Evolutionary conservation across 768 basidiomycete species (phyloP).

Genomic region (Pholiota conissans): DNA sequence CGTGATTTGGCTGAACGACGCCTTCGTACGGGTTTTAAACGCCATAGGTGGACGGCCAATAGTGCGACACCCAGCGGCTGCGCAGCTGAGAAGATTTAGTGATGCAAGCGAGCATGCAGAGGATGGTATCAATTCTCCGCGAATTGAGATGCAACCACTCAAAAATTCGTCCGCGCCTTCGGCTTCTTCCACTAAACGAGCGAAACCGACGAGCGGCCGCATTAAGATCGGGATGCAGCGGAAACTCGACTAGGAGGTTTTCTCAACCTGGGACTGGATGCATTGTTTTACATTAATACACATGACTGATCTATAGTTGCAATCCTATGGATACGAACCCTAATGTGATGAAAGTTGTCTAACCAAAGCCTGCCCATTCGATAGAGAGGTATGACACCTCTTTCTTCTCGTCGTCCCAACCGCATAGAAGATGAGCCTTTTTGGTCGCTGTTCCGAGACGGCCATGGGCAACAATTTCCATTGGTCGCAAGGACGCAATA

Average conservation of each 20-base stretch:
- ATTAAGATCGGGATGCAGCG: conserved; percentile 39
- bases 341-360: conserved; percentile 12
- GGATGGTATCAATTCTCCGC: conserved; percentile 39
- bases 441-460: conserved; percentile 96
- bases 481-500: conserved; percentile 62
- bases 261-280: neutral
- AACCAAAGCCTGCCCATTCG: conserved; percentile 93
- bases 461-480: conserved; percentile 96
- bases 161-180: neutral
- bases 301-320: neutral
- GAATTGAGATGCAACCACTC: conserved; percentile 30
- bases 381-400: conserved; percentile 75
- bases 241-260: conserved; percentile 44
- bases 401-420: conserved; percentile 75
- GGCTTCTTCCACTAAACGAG: conserved; percentile 8
- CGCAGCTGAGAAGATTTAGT: conserved; percentile 34
- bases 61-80: conserved; percentile 13
- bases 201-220: conserved; percentile 24
- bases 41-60: conserved; percentile 42
- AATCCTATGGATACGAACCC: neutral
- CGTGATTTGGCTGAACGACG: conserved; percentile 76
- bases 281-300: conserved; percentile 3
- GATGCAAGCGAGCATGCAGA: conserved; percentile 62
- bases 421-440: conserved; percentile 90
- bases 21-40: conserved; percentile 62